Evolutionary conservation across 2,329 filamentous ascomycete genomes (phyloP).

Genomic region (Fusarium algeriense): DNA sequence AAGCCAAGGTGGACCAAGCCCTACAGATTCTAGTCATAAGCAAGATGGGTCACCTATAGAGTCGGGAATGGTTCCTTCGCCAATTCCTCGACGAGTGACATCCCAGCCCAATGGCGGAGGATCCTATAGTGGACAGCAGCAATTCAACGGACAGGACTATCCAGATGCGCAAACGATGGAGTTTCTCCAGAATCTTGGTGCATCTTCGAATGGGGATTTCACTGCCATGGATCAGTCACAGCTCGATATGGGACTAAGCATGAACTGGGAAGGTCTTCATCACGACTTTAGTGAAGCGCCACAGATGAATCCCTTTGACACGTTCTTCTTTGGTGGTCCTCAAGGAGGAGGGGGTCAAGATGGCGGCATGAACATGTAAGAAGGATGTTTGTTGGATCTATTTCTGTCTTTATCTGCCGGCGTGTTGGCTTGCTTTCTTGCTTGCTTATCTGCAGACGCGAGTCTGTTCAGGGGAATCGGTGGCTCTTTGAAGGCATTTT

Average conservation of each 20-base stretch:
- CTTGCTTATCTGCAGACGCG: constrained; percentile 18
- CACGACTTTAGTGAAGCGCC: constrained; percentile 72
- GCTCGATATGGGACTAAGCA: constrained; percentile 74
- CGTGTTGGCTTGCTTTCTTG: constrained; percentile 28
- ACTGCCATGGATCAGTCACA: constrained; percentile 58
- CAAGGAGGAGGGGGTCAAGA: constrained; percentile 44
- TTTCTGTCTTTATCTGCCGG: constrained; percentile 31
- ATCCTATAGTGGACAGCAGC: constrained; percentile 51
- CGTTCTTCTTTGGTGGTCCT: constrained; percentile 77
- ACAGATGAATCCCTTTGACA: constrained; percentile 77
- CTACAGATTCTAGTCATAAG: constrained; percentile 46
- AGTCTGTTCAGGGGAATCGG: constrained; percentile 28
- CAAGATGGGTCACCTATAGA: constrained; percentile 53
- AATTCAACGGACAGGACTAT: constrained; percentile 56
- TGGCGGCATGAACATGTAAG: constrained; percentile 47
- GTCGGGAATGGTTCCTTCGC: constrained; percentile 60
- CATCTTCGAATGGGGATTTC: constrained; percentile 50
- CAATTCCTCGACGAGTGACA: constrained; percentile 53
- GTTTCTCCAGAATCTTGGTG: constrained; percentile 62
- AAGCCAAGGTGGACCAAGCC: constrained; percentile 49
- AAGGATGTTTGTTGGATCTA: constrained; percentile 6
- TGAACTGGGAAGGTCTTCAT: constrained; percentile 72
- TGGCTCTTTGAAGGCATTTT: constrained; percentile 26
- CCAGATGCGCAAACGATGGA: constrained; percentile 66
- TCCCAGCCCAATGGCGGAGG: constrained; percentile 51